Base-by-base conservation (phyloP, 176 grass and related monocot species). In the Carex littledalei region DNA sequence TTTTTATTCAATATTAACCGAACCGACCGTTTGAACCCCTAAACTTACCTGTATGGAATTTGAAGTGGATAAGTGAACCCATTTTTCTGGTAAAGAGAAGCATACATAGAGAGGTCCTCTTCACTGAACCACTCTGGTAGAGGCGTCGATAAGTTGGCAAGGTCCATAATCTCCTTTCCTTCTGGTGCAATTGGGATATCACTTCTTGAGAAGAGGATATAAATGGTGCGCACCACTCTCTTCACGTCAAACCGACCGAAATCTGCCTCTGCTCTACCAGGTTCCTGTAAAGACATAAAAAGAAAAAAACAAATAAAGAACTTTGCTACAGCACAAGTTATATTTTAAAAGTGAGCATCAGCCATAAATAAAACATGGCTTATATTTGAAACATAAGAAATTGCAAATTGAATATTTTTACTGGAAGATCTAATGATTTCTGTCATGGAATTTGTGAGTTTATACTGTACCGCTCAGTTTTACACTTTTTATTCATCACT, bases 181-280 rank as follows among this genome's bases (percentile, higher is more conserved):
- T 87, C 66, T 12, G 73, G 79, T 4, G 91, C 89, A 86, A 85
- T 87, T 1, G 91, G 94, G 78, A 93, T 89, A 26, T 93, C 89
- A 8, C 87, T 91, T 67, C 87, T 75, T 14, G 94, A 91, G 84
- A 95, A 95, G 73, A 95, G 90, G 39, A 89, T 62, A 61, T 95
- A 93, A 67, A 95, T 82, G 54, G 94, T 91, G 80, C 85, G 87
- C 59, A 93, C 87, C 15, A 89, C 91, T 74, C 74, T 64, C 75
- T 84, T 91, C 35, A 86, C 49, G 6, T 91, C 86, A 14, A 86
- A 93, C 94, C 29, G 74, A 29, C 84, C 89, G 17, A 96, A 96
- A 69, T 96, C 94, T 0, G 89, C 87, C 86, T 96, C 90, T 0
- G 88, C 88, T 84, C 90, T 86, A 8, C 87, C 90, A 0, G 87